Evolutionary conservation across 2,329 filamentous ascomycete genomes (phyloP).

Genomic region (Byssoonygena ceratinophila): DNA sequence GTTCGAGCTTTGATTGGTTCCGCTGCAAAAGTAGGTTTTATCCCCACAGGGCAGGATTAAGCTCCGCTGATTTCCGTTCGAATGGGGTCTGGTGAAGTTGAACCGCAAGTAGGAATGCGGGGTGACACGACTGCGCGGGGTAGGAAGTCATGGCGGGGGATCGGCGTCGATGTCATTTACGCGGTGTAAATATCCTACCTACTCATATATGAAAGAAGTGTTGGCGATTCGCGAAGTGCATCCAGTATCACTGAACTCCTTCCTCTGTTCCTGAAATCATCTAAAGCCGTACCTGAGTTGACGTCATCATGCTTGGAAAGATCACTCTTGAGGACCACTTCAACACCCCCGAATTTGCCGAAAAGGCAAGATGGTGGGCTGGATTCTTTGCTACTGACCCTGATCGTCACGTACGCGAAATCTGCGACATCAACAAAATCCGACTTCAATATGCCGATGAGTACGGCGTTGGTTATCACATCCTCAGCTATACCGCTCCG

Average conservation of each 20-base stretch:
- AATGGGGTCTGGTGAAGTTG: too few species aligned
- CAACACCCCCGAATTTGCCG: constrained; percentile 47
- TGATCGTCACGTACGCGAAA: constrained; percentile 49
- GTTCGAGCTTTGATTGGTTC: not conserved
- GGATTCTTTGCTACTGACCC: constrained; percentile 49
- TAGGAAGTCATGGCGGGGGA: not conserved
- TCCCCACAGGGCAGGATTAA: not conserved
- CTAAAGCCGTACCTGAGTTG: not conserved
- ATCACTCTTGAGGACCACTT: constrained; percentile 54
- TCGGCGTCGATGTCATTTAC: not conserved
- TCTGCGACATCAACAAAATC: constrained; percentile 39
- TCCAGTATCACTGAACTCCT: not conserved
- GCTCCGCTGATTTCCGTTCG: not conserved
- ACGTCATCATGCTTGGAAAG: constrained; percentile 45
- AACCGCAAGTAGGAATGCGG: not conserved
- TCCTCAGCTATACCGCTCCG: constrained; percentile 41
- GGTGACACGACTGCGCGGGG: not conserved
- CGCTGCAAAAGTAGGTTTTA: not conserved
- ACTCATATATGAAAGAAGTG: not conserved
- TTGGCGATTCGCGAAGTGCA: not conserved
- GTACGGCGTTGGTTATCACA: constrained; percentile 40
- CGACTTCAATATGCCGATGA: constrained; percentile 37
- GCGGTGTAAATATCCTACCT: not conserved
- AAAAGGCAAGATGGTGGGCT: constrained; percentile 53
- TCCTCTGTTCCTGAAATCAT: not conserved